A percentile compares a stretch with the other conserved stretches of the same genome.
Evolutionary conservation across 768 basidiomycete genomes (phyloP).

Genomic region (Suillus brevipes): DNA sequence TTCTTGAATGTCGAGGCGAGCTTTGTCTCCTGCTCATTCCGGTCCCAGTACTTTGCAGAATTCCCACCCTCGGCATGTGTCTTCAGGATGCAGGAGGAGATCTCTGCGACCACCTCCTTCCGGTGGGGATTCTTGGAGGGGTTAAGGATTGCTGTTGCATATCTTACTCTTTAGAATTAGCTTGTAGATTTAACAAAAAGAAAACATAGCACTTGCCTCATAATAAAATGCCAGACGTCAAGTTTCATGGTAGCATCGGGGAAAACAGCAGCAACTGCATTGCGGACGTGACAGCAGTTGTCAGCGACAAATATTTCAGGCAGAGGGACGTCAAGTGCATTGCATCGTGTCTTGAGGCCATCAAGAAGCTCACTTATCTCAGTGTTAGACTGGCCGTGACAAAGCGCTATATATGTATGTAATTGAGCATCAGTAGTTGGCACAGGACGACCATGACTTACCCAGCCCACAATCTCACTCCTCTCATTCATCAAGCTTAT

Average conservation of each 20-base stretch:
- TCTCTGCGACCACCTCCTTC: conserved; percentile 9
- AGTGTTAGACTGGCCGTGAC: conserved; percentile 16
- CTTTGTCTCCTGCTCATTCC: conserved; percentile 18
- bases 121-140: conserved; percentile 14
- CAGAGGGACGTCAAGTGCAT: conserved; percentile 7
- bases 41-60: conserved; percentile 19
- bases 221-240: conserved; percentile 24
- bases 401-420: conserved; percentile 11
- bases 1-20: conserved; percentile 16
- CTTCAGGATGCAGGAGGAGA: conserved; percentile 14
- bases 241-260: conserved; percentile 8
- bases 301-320: conserved; percentile 19
- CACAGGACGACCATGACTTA: conserved; percentile 1
- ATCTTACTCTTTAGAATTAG: conserved; percentile 11
- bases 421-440: no score
- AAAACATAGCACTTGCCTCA: conserved; percentile 10
- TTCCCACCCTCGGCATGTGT: conserved; percentile 8
- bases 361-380: conserved; percentile 18
- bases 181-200: neutral
- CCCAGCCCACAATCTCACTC: conserved; percentile 17
- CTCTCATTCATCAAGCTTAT: conserved; percentile 19
- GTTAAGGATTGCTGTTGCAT: conserved; percentile 16
- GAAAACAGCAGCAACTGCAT: conserved; percentile 9
- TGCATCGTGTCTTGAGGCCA: conserved; percentile 13
- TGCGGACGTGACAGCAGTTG: conserved; percentile 24